Percentiles rank a stretch among this genome's conserved stretches.
phyloP scores from a whole-genome alignment of 1,284 basidiomycete genomes.

The Pterulicium gracile region DNA sequence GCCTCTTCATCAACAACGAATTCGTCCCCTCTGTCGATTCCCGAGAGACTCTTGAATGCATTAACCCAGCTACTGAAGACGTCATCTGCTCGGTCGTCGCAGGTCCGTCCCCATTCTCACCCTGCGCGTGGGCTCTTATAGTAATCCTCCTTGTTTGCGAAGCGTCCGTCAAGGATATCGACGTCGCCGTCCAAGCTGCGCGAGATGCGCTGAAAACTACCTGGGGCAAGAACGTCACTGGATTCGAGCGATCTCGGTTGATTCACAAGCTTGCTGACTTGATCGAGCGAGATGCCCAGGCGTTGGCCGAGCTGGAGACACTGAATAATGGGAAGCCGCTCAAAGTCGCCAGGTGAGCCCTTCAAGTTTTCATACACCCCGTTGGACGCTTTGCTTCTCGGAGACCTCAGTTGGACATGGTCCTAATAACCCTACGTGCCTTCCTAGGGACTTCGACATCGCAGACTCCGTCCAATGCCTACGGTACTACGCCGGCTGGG shows the following conservation, averaged over 20 bases:
- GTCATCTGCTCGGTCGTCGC: slow-evolving; percentile 55
- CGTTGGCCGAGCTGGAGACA: slow-evolving; percentile 69
- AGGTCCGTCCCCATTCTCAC: slow-evolving; percentile 29
- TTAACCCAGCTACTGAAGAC: slow-evolving; percentile 72
- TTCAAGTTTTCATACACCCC: not conserved
- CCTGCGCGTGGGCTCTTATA: slow-evolving; percentile 7
- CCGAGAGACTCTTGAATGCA: slow-evolving; percentile 46
- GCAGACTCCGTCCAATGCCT: slow-evolving; percentile 72
- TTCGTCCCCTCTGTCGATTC: slow-evolving; percentile 65
- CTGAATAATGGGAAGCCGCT: slow-evolving; percentile 84
- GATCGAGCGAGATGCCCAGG: slow-evolving; percentile 76
- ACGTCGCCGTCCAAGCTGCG: slow-evolving; percentile 76
- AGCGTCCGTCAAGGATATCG: slow-evolving; percentile 73
- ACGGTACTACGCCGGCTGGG: slow-evolving; percentile 73
- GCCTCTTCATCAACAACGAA: slow-evolving; percentile 87
- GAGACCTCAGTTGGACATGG: not conserved
- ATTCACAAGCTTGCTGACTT: slow-evolving; percentile 85
- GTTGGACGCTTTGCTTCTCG: not conserved
- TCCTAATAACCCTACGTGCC: slow-evolving; percentile 5
- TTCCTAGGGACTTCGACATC: slow-evolving; percentile 73
- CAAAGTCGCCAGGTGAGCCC: slow-evolving; percentile 50
- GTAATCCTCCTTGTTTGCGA: too few relatives aligned
- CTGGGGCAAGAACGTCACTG: slow-evolving; percentile 85
- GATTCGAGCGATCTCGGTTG: slow-evolving; percentile 69
- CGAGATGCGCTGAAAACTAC: slow-evolving; percentile 77